Base-by-base conservation (phyloP, 2,329 filamentous ascomycete genomes). In the Epichloe baconii region DNA sequence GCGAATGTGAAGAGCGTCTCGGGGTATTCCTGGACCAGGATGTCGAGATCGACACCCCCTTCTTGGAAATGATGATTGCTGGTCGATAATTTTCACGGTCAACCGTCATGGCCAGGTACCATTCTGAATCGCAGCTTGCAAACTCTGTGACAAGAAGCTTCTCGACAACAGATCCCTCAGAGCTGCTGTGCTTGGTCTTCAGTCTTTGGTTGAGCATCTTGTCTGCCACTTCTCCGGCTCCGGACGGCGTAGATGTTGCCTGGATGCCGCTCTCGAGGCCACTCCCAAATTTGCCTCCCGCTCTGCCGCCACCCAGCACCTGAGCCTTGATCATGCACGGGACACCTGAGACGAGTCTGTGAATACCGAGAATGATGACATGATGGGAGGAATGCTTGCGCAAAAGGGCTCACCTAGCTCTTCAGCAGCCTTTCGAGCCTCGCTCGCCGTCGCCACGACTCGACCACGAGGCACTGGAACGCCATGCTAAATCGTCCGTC, bases 51-150 rank as follows among this genome's bases (percentile, higher is more conserved):
- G 4, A 34, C 17, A 6, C 53, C 47, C 4, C 55, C 50, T 1
- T 60, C 49, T 26, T 61, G 15, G 66, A 70, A 2, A 71, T 55
- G 5, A 71, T 55, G 3, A 75, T 56, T 0, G 62, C 57, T 0
- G 72, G 72, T 12, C 57, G 59, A 47, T 59, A 66, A 14, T 59
- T 61, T n/a, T 70, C 65, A 4, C 72, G 68, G 44, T 75, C 70
- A 38, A 76, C 62, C 0, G 66, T 66, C 46, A 75, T 61, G 6
- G 66, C 62, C 0, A 75, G 47, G 49, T 71, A 71, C 63, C 66
- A 75, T 47, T 66, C 60, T 2, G 65, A 54, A 0, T 61, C 60
- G 15, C 61, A 54, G 6, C 62, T 40, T 0, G 67, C 47, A 0
- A 55, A 40, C 56, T 72, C 63, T 31, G 66, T 60, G 17, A 73